Conservation (phyloP, 2,329 filamentous ascomycete genomes). For the Helotiales sp. region DNA sequence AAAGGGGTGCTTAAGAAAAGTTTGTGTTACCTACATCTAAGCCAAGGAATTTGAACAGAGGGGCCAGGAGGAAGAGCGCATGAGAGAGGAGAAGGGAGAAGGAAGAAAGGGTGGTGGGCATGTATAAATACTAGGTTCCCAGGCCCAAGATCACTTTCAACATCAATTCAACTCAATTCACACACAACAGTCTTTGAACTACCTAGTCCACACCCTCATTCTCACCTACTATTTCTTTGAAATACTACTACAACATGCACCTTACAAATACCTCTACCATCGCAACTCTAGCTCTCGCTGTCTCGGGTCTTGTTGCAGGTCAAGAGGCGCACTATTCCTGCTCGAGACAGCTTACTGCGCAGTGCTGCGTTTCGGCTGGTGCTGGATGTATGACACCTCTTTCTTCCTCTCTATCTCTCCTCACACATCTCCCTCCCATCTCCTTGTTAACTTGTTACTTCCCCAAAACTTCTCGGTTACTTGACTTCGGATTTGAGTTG, state of each 20-base stretch:
- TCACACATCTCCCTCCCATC: neutral
- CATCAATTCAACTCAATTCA: no score
- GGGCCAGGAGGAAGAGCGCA: neutral
- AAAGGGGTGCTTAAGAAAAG: no score
- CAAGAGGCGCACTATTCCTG: neutral
- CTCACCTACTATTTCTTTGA: neutral
- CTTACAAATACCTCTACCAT: neutral
- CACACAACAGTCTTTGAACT: no score
- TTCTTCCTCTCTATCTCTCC: neutral
- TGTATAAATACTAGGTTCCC: no score
- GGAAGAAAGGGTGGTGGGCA: neutral
- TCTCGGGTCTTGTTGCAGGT: neutral
- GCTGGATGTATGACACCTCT: neutral
- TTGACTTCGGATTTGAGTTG: neutral
- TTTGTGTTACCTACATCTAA: no score
- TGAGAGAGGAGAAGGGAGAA: neutral
- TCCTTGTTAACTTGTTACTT: no score
- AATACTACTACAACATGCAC: neutral
- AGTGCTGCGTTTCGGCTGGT: neutral
- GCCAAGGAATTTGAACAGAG: neutral
- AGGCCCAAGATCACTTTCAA: neutral
- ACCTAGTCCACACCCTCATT: no score
- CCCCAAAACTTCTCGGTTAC: no score
- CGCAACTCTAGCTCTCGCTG: neutral
- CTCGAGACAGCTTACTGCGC: neutral